These are phyloP conservation scores for Aspergillus niger DNA, from an alignment of 2,329 filamentous ascomycete species.

Conservation along the genomic window DNA sequence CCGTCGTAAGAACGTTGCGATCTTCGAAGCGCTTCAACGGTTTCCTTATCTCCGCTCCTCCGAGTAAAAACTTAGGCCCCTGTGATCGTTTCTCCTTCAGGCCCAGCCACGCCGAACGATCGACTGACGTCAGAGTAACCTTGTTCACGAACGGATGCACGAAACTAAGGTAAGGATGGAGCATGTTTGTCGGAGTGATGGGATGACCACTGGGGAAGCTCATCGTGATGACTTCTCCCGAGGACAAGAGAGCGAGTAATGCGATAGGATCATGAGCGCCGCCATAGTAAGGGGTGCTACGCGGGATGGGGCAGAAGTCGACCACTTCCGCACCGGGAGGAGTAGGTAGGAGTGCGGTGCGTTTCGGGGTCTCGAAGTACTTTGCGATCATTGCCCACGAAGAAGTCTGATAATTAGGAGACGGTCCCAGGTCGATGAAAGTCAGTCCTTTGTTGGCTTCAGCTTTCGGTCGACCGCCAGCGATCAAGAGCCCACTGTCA, in stretches of 20 bases:
- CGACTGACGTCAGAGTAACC: constrained; percentile 70
- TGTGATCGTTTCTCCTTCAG: constrained; percentile 81
- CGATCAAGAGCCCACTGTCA: constrained; percentile 84
- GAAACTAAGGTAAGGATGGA: constrained; percentile 83
- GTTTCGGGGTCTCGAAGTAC: constrained; percentile 76
- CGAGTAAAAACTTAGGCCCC: constrained; percentile 75
- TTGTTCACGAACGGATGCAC: constrained; percentile 86
- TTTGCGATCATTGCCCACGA: constrained; percentile 80
- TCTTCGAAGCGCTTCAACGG: constrained; percentile 76
- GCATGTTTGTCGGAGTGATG: constrained; percentile 87
- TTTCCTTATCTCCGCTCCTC: constrained; percentile 72
- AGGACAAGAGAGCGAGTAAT: constrained; percentile 74
- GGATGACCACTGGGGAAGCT: constrained; percentile 91
- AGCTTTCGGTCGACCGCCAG: constrained; percentile 73
- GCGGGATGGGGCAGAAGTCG: constrained; percentile 81
- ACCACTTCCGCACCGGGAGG: constrained; percentile 75
- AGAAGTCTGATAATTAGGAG: constrained; percentile 87
- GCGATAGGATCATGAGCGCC: constrained; percentile 91
- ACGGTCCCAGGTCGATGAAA: constrained; percentile 84
- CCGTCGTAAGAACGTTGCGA: constrained; percentile 80
- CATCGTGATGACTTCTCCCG: constrained; percentile 84
- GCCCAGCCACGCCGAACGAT: constrained; percentile 81
- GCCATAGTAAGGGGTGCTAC: constrained; percentile 78
- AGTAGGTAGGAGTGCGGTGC: constrained; percentile 69
- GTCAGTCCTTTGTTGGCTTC: constrained; percentile 74